Conservation (phyloP, 257 asterid genomes). For the Leptodermis oblonga region DNA sequence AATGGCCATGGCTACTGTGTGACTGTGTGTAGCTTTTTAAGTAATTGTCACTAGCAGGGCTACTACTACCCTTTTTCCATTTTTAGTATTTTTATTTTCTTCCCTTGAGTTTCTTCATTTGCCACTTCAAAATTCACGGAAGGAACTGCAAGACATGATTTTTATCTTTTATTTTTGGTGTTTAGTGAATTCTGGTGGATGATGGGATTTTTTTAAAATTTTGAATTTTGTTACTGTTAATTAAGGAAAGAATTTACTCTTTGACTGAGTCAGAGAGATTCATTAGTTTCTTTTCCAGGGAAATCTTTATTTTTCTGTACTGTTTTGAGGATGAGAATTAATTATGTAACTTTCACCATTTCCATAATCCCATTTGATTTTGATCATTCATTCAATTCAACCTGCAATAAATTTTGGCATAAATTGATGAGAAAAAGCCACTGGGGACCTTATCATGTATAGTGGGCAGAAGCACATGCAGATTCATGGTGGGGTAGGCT, state of each 20-base stretch:
- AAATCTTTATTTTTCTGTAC: background rate
- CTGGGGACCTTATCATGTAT: background rate
- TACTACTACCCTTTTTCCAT: background rate
- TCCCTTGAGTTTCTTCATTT: background rate
- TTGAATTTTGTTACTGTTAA: background rate
- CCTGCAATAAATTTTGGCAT: background rate
- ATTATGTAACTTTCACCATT: background rate
- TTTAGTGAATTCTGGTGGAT: no score
- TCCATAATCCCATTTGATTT: background rate
- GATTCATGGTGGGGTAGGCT: background rate
- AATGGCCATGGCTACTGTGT: background rate
- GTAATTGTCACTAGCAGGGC: background rate
- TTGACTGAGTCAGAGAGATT: slow-evolving; percentile 1
- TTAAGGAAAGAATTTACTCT: background rate
- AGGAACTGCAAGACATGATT: no score
- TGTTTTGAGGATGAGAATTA: background rate
- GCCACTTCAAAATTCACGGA: background rate
- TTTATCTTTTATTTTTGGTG: background rate
- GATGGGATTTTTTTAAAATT: no score
- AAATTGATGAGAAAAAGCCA: background rate
- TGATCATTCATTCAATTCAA: no score
- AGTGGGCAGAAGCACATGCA: slow-evolving; percentile 12
- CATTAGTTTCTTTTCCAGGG: no score
- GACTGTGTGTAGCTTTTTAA: background rate
- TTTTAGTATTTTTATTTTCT: background rate